Conservation (phyloP, 306 rosid genomes). For the Abrus pulchellus region DNA sequence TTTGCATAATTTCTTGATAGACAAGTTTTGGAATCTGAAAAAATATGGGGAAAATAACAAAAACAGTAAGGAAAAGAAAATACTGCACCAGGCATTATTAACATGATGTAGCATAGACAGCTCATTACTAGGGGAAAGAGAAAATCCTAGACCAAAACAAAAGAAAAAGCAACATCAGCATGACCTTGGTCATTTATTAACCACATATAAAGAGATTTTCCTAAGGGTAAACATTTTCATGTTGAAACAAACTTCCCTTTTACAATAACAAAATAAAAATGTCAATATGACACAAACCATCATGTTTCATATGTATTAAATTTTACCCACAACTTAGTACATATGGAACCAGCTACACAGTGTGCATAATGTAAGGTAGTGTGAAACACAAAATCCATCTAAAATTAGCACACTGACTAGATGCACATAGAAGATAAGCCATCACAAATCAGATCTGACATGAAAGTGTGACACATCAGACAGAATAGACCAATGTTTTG, state of each 20-base stretch:
- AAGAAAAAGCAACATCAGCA: not conserved
- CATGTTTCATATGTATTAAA: not conserved
- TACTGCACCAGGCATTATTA: constrained; percentile 18
- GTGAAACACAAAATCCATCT: constrained; percentile 7
- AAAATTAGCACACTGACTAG: constrained; percentile 25
- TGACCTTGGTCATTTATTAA: constrained; percentile 18
- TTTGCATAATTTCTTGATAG: constrained; percentile 65
- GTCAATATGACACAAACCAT: constrained; percentile 8
- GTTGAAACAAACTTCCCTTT: constrained; percentile 8
- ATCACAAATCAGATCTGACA: constrained; percentile 24
- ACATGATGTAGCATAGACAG: constrained; percentile 15
- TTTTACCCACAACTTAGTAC: constrained; percentile 35
- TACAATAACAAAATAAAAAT: not conserved
- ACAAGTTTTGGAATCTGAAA: constrained; percentile 88
- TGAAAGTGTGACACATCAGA: not conserved
- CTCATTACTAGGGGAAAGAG: constrained; percentile 6
- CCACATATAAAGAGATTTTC: not conserved
- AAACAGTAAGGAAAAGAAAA: constrained; percentile 32
- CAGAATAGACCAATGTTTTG: constrained; percentile 3
- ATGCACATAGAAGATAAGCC: constrained; percentile 9
- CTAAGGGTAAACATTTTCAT: not conserved
- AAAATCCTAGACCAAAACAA: constrained; percentile 8
- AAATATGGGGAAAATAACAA: not conserved
- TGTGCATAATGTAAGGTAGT: not conserved
- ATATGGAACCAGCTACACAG: constrained; percentile 26